phyloP scores from a whole-genome alignment of 2,329 filamentous ascomycete species.

The Alternaria triticina region DNA sequence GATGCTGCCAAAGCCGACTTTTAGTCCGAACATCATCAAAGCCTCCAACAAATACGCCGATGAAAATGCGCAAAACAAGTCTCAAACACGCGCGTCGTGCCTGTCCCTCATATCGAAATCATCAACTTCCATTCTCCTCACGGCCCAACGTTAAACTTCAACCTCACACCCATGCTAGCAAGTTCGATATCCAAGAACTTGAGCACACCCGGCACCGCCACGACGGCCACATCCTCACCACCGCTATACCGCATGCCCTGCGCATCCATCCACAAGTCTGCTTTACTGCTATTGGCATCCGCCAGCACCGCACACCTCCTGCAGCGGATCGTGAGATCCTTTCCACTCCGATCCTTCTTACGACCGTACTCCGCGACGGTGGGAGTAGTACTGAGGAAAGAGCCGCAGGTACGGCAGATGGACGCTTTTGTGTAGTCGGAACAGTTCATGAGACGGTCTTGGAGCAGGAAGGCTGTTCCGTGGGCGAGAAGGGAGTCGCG shows the following conservation, averaged over 20 bases:
- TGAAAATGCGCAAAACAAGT: too few relatives aligned
- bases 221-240: slow-evolving; percentile 87
- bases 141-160: slow-evolving; percentile 82
- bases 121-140: slow-evolving; percentile 17
- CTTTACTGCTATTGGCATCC: slow-evolving; percentile 62
- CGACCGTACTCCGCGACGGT: slow-evolving; percentile 65
- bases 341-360: slow-evolving; percentile 67
- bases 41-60: too few relatives aligned
- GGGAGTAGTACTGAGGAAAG: slow-evolving; percentile 86
- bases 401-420: slow-evolving; percentile 88
- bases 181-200: slow-evolving; percentile 94
- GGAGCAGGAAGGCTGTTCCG: slow-evolving; percentile 91
- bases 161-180: slow-evolving; percentile 92
- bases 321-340: slow-evolving; percentile 77
- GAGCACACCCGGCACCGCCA: slow-evolving; percentile 90
- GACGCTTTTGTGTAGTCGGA: slow-evolving; percentile 90
- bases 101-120: too few relatives aligned
- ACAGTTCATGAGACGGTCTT: slow-evolving; percentile 96
- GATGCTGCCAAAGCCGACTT: neutral
- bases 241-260: slow-evolving; percentile 83
- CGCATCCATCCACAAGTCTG: slow-evolving; percentile 86
- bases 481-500: slow-evolving; percentile 93
- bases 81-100: too few relatives aligned
- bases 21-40: neutral
- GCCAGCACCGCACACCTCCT: slow-evolving; percentile 72